Evolutionary conservation across 1,284 basidiomycete species (phyloP).

Genomic region (Jaminaea rosea): DNA sequence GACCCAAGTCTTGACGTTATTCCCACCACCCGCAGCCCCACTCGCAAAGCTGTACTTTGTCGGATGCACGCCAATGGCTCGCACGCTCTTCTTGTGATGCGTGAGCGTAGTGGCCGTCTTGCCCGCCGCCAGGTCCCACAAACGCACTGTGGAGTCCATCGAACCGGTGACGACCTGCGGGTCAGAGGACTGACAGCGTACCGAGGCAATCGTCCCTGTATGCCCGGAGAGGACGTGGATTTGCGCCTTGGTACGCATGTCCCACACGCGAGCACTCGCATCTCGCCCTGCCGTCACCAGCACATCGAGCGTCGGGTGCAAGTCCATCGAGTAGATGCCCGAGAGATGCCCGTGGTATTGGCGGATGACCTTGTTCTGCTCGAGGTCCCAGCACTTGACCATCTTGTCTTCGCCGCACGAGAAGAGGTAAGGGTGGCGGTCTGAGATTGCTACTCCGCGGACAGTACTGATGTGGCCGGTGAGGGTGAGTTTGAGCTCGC

Average conservation of each 20-base stretch:
- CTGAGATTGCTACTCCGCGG: slow-evolving; percentile 80
- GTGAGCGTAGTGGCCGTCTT: slow-evolving; percentile 91
- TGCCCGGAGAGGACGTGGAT: slow-evolving; percentile 89
- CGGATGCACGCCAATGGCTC: slow-evolving; percentile 84
- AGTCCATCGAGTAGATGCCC: slow-evolving; percentile 67
- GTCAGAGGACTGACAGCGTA: slow-evolving; percentile 89
- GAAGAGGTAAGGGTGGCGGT: slow-evolving; percentile 91
- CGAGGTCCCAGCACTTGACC: slow-evolving; percentile 99
- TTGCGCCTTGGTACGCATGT: slow-evolving; percentile 94
- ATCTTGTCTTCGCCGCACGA: slow-evolving; percentile 97
- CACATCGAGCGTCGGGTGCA: slow-evolving; percentile 92
- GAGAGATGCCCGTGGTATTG: slow-evolving; percentile 97
- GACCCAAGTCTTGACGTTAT: slow-evolving; percentile 99
- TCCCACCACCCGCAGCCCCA: slow-evolving; percentile 85
- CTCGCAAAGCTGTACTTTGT: slow-evolving; percentile 85
- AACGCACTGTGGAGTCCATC: slow-evolving; percentile 91
- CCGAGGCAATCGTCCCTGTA: slow-evolving; percentile 84
- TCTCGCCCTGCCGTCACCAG: slow-evolving; percentile 91
- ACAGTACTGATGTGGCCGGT: slow-evolving; percentile 98
- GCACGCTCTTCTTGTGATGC: slow-evolving; percentile 94
- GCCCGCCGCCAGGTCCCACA: slow-evolving; percentile 98
- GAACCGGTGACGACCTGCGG: slow-evolving; percentile 95
- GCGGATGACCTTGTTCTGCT: slow-evolving; percentile 95
- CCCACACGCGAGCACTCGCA: slow-evolving; percentile 92
- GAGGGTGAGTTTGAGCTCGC: slow-evolving; percentile 85